phyloP scores from a whole-genome alignment of 208 protist species.

The Tritrichomonas musculus region DNA sequence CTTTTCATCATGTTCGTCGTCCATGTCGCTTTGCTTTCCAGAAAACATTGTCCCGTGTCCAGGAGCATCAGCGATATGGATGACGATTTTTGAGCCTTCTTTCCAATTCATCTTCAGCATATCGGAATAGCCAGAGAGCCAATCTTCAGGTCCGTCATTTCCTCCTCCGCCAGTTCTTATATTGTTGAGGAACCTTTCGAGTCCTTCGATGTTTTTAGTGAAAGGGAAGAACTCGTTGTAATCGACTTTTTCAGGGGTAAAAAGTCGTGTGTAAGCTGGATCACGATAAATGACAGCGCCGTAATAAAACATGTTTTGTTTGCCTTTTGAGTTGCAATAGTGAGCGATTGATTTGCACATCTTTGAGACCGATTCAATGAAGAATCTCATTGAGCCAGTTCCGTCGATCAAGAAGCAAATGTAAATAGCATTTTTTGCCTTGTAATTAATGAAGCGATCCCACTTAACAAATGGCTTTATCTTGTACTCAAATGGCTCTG shows the following conservation, averaged over 20 bases:
- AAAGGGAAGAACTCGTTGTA: neutral
- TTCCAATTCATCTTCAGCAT: neutral
- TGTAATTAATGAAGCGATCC: neutral
- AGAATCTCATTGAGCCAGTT: slow-evolving; percentile 9
- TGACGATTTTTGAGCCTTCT: neutral
- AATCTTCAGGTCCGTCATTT: slow-evolving; percentile 20
- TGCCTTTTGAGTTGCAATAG: neutral
- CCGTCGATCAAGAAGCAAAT: neutral
- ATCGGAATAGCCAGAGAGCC: neutral
- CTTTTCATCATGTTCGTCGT: neutral
- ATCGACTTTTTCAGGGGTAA: too few species aligned
- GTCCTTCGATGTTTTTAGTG: neutral
- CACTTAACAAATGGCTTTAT: neutral
- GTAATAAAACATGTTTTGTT: neutral
- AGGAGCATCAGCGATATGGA: neutral
- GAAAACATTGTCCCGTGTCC: neutral
- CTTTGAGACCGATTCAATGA: neutral
- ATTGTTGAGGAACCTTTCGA: neutral
- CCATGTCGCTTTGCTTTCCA: neutral
- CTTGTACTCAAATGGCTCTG: neutral
- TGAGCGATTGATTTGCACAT: neutral
- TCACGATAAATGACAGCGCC: neutral
- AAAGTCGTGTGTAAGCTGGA: neutral
- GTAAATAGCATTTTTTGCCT: neutral
- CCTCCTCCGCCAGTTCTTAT: neutral